Conservation (phyloP, 352 stramenopile species). For the Pythium aristosporum region DNA sequence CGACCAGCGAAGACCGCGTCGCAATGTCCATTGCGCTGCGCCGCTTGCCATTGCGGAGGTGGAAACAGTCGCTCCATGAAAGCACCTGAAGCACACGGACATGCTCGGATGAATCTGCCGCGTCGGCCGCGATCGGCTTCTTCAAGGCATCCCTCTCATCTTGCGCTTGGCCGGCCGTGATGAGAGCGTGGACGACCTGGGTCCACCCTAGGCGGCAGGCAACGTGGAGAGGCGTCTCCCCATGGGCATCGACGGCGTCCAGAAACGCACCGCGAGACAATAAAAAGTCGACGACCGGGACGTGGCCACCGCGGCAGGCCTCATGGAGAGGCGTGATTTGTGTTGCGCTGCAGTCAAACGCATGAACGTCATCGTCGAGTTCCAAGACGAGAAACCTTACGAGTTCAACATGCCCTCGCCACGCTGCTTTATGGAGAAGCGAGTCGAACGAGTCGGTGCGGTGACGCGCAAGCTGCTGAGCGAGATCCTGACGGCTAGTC, state of each 20-base stretch:
- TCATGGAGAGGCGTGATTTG: constrained; percentile 54
- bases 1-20: constrained; percentile 36
- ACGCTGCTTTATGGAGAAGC: constrained; percentile 52
- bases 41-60: constrained; percentile 48
- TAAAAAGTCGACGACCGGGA: constrained; percentile 34
- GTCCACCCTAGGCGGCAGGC: constrained; percentile 45
- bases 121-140: background rate
- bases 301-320: constrained; percentile 48
- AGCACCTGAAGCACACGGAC: background rate
- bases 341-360: constrained; percentile 45
- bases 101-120: no score
- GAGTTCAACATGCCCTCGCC: constrained; percentile 33
- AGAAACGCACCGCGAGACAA: constrained; percentile 41
- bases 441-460: constrained; percentile 38
- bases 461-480: background rate
- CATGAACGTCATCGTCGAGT: constrained; percentile 42
- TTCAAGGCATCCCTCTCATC: constrained; percentile 4
- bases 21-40: constrained; percentile 47
- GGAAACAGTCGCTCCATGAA: constrained; percentile 36
- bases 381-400: constrained; percentile 25
- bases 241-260: constrained; percentile 37
- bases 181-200: constrained; percentile 41
- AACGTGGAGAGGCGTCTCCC: constrained; percentile 55
- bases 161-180: constrained; percentile 32
- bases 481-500: constrained; percentile 6